phyloP scores from a whole-genome alignment of 495 filamentous ascomycete species.

The Staphylotrichum tortipilum region DNA sequence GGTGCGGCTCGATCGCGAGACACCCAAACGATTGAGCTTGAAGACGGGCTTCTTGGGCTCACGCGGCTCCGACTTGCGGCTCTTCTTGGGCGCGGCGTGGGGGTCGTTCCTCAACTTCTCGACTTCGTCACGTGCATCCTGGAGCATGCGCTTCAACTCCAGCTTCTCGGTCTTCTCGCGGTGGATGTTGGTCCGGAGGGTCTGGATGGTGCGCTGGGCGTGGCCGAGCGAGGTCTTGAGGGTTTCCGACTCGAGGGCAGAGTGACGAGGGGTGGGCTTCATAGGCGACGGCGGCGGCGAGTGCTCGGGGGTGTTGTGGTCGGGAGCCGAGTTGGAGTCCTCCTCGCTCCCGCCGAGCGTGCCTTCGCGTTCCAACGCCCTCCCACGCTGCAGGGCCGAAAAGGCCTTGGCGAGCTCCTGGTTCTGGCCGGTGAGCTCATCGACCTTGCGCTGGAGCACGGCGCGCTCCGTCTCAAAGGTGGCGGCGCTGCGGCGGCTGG shows the following conservation, averaged over 20 bases:
- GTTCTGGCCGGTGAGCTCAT: constrained; percentile 79
- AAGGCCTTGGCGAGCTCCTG: constrained; percentile 74
- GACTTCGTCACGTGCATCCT: constrained; percentile 89
- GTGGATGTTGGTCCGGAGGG: constrained; percentile 85
- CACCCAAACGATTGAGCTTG: constrained; percentile 67
- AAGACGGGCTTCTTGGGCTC: constrained; percentile 64
- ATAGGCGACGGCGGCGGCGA: constrained; percentile 84
- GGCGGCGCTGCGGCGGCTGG: constrained; percentile 63
- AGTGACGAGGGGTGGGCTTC: constrained; percentile 84
- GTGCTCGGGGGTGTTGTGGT: constrained; percentile 72
- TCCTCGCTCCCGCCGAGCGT: constrained; percentile 50
- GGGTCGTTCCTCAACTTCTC: constrained; percentile 63
- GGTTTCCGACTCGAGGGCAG: constrained; percentile 85
- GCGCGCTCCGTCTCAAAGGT: constrained; percentile 66
- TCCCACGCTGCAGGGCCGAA: constrained; percentile 55
- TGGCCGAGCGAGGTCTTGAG: constrained; percentile 87
- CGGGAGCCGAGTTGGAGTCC: constrained; percentile 54
- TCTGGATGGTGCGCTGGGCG: constrained; percentile 92
- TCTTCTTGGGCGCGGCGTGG: constrained; percentile 47
- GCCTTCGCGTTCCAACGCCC: constrained; percentile 55
- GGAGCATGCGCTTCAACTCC: constrained; percentile 88
- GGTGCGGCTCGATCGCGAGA: constrained; percentile 61
- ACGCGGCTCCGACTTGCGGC: constrained; percentile 62
- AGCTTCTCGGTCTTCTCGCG: constrained; percentile 97
- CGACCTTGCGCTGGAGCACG: constrained; percentile 68